phyloP scores from a whole-genome alignment of 352 stramenopile species.

The Achlya hypogyna region DNA sequence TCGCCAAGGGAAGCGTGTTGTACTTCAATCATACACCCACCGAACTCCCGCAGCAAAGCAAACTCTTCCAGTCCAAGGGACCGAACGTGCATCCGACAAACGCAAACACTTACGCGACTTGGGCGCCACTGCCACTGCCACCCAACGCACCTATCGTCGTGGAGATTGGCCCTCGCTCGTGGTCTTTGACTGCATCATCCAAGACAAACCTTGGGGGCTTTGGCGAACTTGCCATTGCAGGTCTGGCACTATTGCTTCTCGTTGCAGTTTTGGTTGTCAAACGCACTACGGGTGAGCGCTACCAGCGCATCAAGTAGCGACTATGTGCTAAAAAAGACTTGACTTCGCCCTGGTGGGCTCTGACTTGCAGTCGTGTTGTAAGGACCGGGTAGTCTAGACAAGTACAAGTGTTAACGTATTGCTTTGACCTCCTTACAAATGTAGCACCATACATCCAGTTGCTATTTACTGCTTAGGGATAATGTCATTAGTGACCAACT shows the following conservation, averaged over 20 bases:
- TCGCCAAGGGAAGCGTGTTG: background rate
- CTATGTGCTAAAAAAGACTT: too few species aligned
- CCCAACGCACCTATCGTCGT: background rate
- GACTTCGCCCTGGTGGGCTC: too few species aligned
- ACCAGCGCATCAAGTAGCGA: background rate
- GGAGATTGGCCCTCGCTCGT: background rate
- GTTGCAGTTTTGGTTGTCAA: background rate
- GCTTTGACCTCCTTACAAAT: too few species aligned
- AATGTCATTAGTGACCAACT: too few species aligned
- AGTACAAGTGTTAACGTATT: too few species aligned
- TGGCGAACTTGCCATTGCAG: background rate
- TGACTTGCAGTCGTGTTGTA: too few species aligned
- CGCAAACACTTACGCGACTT: background rate
- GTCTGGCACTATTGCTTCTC: background rate
- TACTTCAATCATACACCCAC: background rate
- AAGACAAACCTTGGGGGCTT: background rate
- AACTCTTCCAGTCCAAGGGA: background rate
- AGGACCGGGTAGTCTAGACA: too few species aligned
- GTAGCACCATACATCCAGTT: too few species aligned
- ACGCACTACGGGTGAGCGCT: background rate
- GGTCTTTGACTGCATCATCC: too few species aligned
- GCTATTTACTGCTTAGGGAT: too few species aligned
- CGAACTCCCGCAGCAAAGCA: background rate
- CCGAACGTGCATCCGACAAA: background rate
- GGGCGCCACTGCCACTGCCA: background rate